Evolutionary conservation across 1,139 yeast species (phyloP).

Genomic region (Pichia cactophila): DNA sequence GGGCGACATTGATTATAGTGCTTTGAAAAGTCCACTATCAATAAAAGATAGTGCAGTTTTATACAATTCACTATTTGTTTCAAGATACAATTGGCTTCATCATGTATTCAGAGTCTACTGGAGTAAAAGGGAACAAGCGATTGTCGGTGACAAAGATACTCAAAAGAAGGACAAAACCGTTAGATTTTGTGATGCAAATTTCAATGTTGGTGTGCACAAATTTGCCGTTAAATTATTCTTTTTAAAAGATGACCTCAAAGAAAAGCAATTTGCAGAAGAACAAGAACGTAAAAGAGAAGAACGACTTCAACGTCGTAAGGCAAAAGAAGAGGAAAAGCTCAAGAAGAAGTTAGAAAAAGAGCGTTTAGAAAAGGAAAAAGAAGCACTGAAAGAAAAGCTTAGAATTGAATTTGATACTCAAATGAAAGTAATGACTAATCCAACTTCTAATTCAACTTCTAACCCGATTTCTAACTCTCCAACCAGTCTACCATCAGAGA

Average conservation of each 20-base stretch:
- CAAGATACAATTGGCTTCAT: constrained; percentile 62
- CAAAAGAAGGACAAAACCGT: constrained; percentile 72
- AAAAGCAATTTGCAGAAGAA: constrained; percentile 31
- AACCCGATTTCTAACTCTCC: neutral
- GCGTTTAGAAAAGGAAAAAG: constrained; percentile 8
- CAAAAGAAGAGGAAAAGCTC: constrained; percentile 11
- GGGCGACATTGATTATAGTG: constrained; percentile 52
- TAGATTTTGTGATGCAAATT: constrained; percentile 67
- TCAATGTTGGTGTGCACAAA: constrained; percentile 76
- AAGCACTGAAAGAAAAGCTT: neutral
- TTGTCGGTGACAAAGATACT: constrained; percentile 28
- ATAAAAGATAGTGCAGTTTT: constrained; percentile 67
- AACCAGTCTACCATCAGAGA: no score
- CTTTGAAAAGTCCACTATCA: constrained; percentile 58
- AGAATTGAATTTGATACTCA: neutral
- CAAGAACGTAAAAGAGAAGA: constrained; percentile 30
- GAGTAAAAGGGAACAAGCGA: constrained; percentile 56
- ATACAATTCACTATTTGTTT: constrained; percentile 64
- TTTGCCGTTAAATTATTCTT: constrained; percentile 74
- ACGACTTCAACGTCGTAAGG: constrained; percentile 20
- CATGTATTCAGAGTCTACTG: constrained; percentile 71
- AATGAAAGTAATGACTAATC: neutral
- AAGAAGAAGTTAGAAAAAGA: constrained; percentile 9
- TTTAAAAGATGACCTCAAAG: constrained; percentile 61
- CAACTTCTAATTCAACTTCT: neutral